These are phyloP conservation scores for Alternaria novae-zelandiae DNA, from an alignment of 2,329 filamentous ascomycete species.

Conservation along the genomic window DNA sequence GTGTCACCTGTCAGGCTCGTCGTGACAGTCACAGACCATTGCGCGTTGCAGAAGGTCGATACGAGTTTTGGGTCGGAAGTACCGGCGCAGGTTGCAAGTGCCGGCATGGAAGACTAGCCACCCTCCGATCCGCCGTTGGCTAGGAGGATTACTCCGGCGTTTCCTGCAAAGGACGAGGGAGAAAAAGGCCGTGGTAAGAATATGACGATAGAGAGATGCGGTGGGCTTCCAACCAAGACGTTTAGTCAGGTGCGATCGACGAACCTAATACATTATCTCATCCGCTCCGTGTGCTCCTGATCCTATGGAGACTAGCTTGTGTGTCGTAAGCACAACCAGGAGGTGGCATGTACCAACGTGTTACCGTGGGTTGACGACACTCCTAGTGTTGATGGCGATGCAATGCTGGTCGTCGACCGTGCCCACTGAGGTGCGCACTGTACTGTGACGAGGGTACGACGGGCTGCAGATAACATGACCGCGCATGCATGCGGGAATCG, in stretches of 20 bases:
- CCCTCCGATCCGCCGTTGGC: background rate
- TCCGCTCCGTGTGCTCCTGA: background rate
- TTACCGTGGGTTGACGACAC: background rate
- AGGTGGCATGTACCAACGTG: background rate
- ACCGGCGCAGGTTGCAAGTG: constrained; percentile 4
- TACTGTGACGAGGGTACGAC: background rate
- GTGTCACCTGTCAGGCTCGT: constrained; percentile 11
- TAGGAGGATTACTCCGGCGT: background rate
- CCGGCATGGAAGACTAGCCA: constrained; percentile 1
- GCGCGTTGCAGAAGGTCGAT: background rate
- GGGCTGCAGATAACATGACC: constrained; percentile 1
- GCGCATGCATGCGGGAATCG: background rate
- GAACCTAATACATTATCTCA: constrained; percentile 8
- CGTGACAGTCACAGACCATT: background rate
- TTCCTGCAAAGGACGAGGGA: background rate
- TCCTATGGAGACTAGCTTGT: background rate
- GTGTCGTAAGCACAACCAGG: background rate
- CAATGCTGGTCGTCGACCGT: background rate
- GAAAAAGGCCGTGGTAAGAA: background rate
- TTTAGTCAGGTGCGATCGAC: background rate
- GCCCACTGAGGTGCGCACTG: background rate
- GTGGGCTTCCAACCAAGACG: background rate
- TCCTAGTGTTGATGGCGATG: background rate
- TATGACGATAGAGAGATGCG: background rate
- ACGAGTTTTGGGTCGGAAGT: background rate